phyloP scores from a whole-genome alignment of 352 stramenopile genomes.

The Globisporangium recalcitrans region DNA sequence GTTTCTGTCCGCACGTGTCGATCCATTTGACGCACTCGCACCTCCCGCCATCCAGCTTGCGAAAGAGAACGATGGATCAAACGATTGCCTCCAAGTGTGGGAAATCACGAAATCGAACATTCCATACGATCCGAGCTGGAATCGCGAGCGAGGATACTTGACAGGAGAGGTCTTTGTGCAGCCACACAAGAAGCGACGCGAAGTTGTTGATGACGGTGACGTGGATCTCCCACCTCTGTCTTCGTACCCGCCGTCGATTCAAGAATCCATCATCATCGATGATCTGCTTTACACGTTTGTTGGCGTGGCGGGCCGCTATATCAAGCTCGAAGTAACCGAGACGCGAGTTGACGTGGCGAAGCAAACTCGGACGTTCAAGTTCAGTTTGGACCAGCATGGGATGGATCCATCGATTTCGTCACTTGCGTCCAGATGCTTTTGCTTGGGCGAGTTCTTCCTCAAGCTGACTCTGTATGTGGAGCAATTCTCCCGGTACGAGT shows the following conservation, averaged over 20 bases:
- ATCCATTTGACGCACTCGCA: conserved; percentile 26
- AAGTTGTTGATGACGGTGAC: conserved; percentile 31
- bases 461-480: conserved; percentile 76
- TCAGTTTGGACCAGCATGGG: conserved; percentile 53
- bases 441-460: conserved; percentile 75
- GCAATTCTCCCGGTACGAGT: conserved; percentile 85
- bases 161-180: conserved; percentile 63
- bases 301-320: conserved; percentile 78
- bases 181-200: conserved; percentile 36
- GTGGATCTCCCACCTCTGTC: conserved; percentile 60
- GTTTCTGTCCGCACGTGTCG: conserved; percentile 35
- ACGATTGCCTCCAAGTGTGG: conserved; percentile 65
- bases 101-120: conserved; percentile 85
- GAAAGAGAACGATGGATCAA: conserved; percentile 41
- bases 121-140: conserved; percentile 82
- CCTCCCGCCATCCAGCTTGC: conserved; percentile 33
- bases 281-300: conserved; percentile 80
- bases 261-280: conserved; percentile 81
- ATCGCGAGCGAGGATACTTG: conserved; percentile 75
- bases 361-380: conserved; percentile 44
- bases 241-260: conserved; percentile 62
- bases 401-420: conserved; percentile 82
- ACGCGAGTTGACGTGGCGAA: conserved; percentile 28
- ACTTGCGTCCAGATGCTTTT: conserved; percentile 59
- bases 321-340: conserved; percentile 59